Evolutionary conservation across 2,329 filamentous ascomycete species (phyloP), one percentile per base, ranked within the genome.

Genomic region (Stagonosporopsis cucurbitacearum): DNA sequence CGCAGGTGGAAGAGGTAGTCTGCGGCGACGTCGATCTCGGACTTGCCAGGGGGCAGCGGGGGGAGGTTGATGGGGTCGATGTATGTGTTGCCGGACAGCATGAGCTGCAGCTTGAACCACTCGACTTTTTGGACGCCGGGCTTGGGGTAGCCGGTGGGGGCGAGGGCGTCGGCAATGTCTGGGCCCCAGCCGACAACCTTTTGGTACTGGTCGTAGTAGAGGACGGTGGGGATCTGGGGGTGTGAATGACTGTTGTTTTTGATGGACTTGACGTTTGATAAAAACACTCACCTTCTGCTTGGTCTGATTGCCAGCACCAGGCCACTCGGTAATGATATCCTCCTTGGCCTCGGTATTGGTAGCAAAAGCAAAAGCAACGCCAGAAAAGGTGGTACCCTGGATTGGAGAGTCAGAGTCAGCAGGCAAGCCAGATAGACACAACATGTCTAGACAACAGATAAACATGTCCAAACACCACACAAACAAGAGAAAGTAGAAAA

Each of bases 181-280:
- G 94, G 93, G 60, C 95, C 95, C 95, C 95, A 99, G 68, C 95
- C 95, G n/a, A 98, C 95, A 44, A 99, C 95, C 78, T 98, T 97
- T 74, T 99, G 95, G 77, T 97, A 96, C 79, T 98, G 94, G 75
- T 99, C 95, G 75, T 99, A 99, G 82, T 99, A 99, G 58, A 99
- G 86, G n/a, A 99, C 95, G 13, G 95, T 98, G 15, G 95, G 95
- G 68, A 99, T 98, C 95, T 96, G 2, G 50, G 6, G 36, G n/a
- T n/a, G n/a, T n/a, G n/a, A n/a, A n/a, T n/a, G n/a, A n/a, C n/a
- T n/a, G n/a, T n/a, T n/a, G n/a, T n/a, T n/a, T n/a, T n/a, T n/a
- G n/a, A n/a, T n/a, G n/a, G n/a, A n/a, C n/a, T n/a, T n/a, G n/a
- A n/a, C n/a, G n/a, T n/a, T n/a, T n/a, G n/a, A n/a, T n/a, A n/a